Conservation (phyloP, 345 rosid species). For the Dipteronia dyeriana region DNA sequence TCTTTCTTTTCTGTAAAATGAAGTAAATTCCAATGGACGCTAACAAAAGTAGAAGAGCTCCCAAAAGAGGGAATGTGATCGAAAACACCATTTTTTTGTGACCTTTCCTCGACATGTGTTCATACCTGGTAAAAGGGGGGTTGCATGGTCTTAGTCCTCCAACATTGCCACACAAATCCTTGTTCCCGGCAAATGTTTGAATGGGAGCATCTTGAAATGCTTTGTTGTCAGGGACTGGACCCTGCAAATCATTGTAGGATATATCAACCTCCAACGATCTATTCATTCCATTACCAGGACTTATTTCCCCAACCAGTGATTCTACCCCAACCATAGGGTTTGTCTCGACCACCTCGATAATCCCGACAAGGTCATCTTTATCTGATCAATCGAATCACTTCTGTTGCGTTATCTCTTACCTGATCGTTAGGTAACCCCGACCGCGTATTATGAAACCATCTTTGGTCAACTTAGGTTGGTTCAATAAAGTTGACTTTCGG, state of each 20-base stretch:
- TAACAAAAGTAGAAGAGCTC: slow-evolving; percentile 5
- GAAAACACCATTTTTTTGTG: background rate
- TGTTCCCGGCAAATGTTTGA: slow-evolving; percentile 21
- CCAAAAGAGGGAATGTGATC: slow-evolving; percentile 15
- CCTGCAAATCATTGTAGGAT: slow-evolving; percentile 32
- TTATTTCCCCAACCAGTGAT: no score
- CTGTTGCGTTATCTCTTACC: no score
- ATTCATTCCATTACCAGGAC: background rate
- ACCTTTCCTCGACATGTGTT: background rate
- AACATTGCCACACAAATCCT: slow-evolving; percentile 31
- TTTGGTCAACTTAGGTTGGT: no score
- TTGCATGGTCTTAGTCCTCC: slow-evolving; percentile 23
- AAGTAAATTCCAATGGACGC: background rate
- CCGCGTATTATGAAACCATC: no score
- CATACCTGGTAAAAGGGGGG: no score
- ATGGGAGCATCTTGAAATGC: slow-evolving; percentile 28
- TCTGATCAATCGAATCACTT: no score
- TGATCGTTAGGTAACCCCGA: no score
- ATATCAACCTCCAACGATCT: slow-evolving; percentile 26
- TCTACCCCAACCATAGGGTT: no score
- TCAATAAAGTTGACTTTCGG: no score
- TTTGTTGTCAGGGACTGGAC: slow-evolving; percentile 34
- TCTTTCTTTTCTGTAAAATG: background rate
- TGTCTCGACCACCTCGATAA: no score
- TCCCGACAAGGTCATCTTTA: no score